Percentiles rank a stretch among this genome's conserved stretches.
phyloP scores from a whole-genome alignment of 345 rosid species.

The Zanthoxylum bungeanum region DNA sequence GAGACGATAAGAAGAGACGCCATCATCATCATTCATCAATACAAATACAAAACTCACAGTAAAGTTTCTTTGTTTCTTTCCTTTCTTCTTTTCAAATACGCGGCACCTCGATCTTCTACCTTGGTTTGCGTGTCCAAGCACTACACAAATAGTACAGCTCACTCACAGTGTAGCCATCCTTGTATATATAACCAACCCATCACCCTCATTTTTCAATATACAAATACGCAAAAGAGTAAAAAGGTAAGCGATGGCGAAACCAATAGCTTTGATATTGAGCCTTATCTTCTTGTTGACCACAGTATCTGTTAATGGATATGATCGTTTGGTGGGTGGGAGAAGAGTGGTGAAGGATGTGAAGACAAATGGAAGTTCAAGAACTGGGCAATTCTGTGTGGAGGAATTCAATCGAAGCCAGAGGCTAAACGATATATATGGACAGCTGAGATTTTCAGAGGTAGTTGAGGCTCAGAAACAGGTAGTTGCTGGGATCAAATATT shows the following conservation, averaged over 20 bases:
- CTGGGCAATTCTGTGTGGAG: constrained; percentile 74
- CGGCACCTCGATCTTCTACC: constrained; percentile 31
- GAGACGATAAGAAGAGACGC: background rate
- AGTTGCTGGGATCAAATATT: constrained; percentile 67
- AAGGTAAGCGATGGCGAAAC: constrained; percentile 11
- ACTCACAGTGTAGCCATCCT: no score
- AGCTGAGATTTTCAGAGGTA: constrained; percentile 39
- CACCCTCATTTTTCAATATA: background rate
- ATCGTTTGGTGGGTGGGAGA: constrained; percentile 51
- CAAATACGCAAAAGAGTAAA: background rate
- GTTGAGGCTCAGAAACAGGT: constrained; percentile 71
- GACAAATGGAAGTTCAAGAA: constrained; percentile 58
- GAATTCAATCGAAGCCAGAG: constrained; percentile 50
- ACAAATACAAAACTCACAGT: background rate
- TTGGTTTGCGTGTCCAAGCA: constrained; percentile 37
- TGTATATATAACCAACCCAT: background rate
- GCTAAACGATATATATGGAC: constrained; percentile 2
- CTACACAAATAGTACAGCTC: no score
- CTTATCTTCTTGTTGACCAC: background rate
- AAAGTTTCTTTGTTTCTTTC: background rate
- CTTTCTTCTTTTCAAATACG: constrained; percentile 18
- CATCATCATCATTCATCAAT: background rate
- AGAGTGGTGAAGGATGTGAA: constrained; percentile 43
- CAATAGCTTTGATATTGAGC: background rate
- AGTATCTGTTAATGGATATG: constrained; percentile 7